Evolutionary conservation across 2,329 filamentous ascomycete genomes (phyloP).

Genomic region (Alternaria dauci): DNA sequence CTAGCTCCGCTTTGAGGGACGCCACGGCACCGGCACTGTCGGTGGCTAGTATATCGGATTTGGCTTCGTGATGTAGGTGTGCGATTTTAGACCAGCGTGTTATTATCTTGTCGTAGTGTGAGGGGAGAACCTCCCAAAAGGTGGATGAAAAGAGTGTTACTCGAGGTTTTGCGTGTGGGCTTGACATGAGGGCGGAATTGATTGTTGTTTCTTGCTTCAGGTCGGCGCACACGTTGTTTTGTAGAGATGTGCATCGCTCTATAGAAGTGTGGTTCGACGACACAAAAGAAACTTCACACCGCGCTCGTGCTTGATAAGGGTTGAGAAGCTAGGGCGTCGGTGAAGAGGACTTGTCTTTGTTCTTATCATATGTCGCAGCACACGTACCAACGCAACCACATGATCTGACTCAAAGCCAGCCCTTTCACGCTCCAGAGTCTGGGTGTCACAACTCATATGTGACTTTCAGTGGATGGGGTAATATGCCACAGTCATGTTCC

Average conservation of each 20-base stretch:
- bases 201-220: neutral
- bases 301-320: neutral
- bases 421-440: neutral
- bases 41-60: constrained; percentile 9
- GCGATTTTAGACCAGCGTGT: constrained; percentile 11
- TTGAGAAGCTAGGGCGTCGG: neutral
- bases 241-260: neutral
- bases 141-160: constrained; percentile 10
- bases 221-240: neutral
- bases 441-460: neutral
- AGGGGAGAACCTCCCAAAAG: constrained; percentile 20
- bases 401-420: neutral
- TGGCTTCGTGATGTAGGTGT: constrained; percentile 12
- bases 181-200: neutral
- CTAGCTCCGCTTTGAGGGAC: constrained; percentile 24
- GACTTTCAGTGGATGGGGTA: neutral
- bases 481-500: neutral
- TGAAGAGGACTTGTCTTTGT: neutral
- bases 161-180: neutral
- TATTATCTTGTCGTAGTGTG: constrained; percentile 19
- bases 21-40: constrained; percentile 14
- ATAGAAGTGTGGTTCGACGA: neutral
- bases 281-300: constrained; percentile 3
- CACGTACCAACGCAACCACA: too few relatives aligned
- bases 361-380: neutral